Conservation (phyloP, 1,284 basidiomycete species). For the Leccinum olivaceoglutinosum region DNA sequence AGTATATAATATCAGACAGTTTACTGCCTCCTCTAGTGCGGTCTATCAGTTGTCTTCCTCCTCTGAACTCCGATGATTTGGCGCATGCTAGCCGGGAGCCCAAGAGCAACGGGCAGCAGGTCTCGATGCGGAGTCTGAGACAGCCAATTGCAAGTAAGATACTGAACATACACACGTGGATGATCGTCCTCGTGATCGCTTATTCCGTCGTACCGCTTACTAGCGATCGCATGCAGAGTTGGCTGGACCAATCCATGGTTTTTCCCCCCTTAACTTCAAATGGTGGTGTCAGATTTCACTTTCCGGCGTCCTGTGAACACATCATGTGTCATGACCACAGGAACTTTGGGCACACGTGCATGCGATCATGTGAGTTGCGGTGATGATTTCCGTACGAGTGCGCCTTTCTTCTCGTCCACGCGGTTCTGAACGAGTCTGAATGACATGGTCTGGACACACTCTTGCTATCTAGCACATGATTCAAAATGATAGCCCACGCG, state of each 20-base stretch:
- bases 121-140: too few species aligned
- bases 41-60: slow-evolving; percentile 30
- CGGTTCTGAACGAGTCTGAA: neutral
- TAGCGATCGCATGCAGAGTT: neutral
- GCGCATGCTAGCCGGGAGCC: slow-evolving; percentile 18
- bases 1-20: slow-evolving; percentile 40
- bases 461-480: neutral
- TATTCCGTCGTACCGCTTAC: neutral
- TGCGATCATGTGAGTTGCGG: slow-evolving; percentile 2
- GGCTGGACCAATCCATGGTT: slow-evolving; percentile 40
- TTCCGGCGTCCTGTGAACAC: slow-evolving; percentile 40
- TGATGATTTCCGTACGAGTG: neutral
- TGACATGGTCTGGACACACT: too few species aligned
- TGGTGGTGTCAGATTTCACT: neutral
- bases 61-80: slow-evolving; percentile 50
- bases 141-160: slow-evolving; percentile 39
- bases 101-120: neutral
- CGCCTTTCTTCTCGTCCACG: neutral
- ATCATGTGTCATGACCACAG: slow-evolving; percentile 38
- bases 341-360: slow-evolving; percentile 57
- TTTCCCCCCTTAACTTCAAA: neutral
- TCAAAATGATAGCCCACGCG: neutral
- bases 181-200: slow-evolving; percentile 52
- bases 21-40: slow-evolving; percentile 47
- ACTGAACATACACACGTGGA: slow-evolving; percentile 37